Conservation (phyloP, 2,329 filamentous ascomycete species). For the Fusarium sp. region DNA sequence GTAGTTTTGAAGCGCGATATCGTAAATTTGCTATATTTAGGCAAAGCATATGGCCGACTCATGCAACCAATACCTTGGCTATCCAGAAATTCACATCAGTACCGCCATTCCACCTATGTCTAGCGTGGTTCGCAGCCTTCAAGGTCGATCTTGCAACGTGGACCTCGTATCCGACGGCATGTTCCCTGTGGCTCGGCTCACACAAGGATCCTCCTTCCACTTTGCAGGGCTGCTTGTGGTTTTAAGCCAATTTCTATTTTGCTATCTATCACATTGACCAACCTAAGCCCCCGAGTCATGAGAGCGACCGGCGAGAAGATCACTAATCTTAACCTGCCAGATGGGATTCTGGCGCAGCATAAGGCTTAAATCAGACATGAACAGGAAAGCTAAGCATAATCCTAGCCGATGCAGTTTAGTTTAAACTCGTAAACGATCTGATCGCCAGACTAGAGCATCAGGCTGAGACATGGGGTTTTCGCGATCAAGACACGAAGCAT, state of each 20-base stretch:
- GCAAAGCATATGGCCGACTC: neutral
- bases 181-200: neutral
- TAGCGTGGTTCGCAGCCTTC: neutral
- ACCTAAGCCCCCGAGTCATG: neutral
- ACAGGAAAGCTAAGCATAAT: neutral
- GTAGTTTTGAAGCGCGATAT: neutral
- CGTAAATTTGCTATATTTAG: neutral
- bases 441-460: neutral
- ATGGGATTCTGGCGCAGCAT: neutral
- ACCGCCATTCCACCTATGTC: neutral
- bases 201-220: neutral
- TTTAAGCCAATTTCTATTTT: neutral
- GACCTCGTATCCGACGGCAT: neutral
- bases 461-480: neutral
- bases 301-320: neutral
- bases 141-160: neutral
- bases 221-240: neutral
- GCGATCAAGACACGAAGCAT: neutral
- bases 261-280: neutral
- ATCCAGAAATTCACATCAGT: neutral
- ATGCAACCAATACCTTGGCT: neutral
- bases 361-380: neutral
- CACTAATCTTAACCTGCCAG: neutral
- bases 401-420: neutral
- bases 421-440: neutral